Conservation (phyloP, 345 rosid species). For the Hibiscus trionum region DNA sequence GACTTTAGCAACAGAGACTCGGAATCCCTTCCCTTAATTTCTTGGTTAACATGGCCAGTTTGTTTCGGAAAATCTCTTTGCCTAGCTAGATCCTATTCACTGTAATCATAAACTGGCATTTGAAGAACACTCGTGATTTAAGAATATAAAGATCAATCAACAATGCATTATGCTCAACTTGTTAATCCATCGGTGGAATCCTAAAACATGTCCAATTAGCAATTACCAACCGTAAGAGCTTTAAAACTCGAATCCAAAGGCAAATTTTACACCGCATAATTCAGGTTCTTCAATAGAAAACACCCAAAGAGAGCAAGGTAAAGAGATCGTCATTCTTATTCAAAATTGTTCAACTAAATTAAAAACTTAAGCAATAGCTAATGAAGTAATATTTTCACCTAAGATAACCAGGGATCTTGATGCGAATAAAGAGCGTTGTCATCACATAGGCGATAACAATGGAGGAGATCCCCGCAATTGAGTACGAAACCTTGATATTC, state of each 20-base stretch:
- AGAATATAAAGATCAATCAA: not conserved
- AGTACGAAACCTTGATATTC: slow-evolving; percentile 70
- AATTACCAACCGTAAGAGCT: not conserved
- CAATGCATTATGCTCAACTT: not conserved
- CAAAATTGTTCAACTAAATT: slow-evolving; percentile 6
- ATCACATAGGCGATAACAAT: slow-evolving; percentile 67
- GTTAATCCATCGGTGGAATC: not conserved
- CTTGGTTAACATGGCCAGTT: not conserved
- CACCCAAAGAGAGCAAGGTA: not conserved
- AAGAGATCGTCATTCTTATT: not conserved
- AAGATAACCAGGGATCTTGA: slow-evolving; percentile 95
- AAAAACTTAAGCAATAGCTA: not conserved
- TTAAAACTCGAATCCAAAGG: not conserved
- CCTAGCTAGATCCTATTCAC: not conserved
- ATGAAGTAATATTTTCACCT: slow-evolving; percentile 21
- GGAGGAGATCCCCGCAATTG: slow-evolving; percentile 68
- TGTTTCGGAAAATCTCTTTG: not conserved
- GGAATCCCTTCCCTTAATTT: not conserved
- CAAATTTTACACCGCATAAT: not conserved
- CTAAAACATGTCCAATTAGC: not conserved
- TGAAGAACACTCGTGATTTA: not conserved
- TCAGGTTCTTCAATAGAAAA: not conserved
- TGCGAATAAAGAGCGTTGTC: slow-evolving; percentile 95
- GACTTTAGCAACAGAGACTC: not conserved
- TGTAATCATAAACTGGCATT: not conserved